phyloP scores from a whole-genome alignment of 129 eudicot species.

The Glebionis coronaria region DNA sequence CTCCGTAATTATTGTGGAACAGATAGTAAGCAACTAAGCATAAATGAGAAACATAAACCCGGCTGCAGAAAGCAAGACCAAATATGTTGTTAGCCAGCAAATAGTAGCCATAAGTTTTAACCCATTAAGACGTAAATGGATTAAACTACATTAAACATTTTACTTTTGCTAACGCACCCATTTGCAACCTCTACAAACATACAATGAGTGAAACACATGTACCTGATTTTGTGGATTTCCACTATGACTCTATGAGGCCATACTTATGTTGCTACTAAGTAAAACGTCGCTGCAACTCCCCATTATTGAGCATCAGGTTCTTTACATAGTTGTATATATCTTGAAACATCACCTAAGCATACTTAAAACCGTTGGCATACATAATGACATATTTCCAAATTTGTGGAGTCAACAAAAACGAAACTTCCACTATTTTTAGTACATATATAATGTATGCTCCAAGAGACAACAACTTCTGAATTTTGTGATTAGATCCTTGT shows the following conservation, averaged over 20 bases:
- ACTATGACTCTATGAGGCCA: constrained; percentile 88
- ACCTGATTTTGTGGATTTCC: constrained; percentile 99
- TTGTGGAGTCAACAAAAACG: constrained; percentile 25
- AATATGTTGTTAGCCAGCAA: too few relatives aligned
- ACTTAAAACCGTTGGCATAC: constrained; percentile 74
- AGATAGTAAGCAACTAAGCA: too few relatives aligned
- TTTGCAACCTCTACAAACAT: too few relatives aligned
- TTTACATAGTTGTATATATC: constrained; percentile 69
- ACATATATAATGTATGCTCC: constrained; percentile 29
- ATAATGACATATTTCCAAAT: constrained; percentile 41
- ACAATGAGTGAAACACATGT: neutral
- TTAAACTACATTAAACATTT: too few relatives aligned
- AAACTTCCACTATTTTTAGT: constrained; percentile 23
- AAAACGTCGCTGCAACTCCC: constrained; percentile 72
- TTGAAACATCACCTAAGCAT: constrained; percentile 90
- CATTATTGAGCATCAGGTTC: constrained; percentile 59
- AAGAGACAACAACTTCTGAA: constrained; percentile 47
- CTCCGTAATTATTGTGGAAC: too few relatives aligned
- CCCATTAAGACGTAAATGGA: too few relatives aligned
- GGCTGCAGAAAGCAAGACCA: too few relatives aligned
- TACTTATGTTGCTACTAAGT: constrained; percentile 64
- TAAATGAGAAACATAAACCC: too few relatives aligned
- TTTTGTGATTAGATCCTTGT: constrained; percentile 52
- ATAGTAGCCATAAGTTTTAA: too few relatives aligned
- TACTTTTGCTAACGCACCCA: too few relatives aligned